Evolutionary conservation across 805 yeast species (phyloP).

Genomic region (Kuraishia hungarica): DNA sequence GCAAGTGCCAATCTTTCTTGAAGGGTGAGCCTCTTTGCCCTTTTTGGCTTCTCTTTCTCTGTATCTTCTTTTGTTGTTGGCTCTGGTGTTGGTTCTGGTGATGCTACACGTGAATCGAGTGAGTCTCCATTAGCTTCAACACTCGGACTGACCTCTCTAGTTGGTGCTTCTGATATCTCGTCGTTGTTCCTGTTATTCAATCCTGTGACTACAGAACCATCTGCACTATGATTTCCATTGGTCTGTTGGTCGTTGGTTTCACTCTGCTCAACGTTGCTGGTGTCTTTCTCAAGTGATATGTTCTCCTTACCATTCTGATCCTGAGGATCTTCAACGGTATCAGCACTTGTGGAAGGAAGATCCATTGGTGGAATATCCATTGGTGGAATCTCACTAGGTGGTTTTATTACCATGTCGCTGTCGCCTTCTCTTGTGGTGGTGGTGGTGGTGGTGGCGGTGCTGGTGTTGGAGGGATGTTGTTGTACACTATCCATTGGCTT

Average conservation of each 20-base stretch:
- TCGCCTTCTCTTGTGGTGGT: background rate
- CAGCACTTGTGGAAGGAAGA: background rate
- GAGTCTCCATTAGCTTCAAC: background rate
- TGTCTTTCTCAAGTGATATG: background rate
- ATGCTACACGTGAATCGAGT: background rate
- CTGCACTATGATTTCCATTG: background rate
- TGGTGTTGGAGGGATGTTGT: too few species aligned
- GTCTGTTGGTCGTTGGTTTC: background rate
- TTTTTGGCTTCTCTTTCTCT: constrained; percentile 6
- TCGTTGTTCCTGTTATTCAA: background rate
- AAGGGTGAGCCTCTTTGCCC: constrained; percentile 59
- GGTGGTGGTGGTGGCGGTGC: background rate
- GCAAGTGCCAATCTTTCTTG: constrained; percentile 85
- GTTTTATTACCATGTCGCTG: background rate
- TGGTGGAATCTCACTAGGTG: background rate
- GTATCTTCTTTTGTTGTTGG: background rate
- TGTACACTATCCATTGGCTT: too few species aligned
- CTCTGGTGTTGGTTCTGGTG: constrained; percentile 1
- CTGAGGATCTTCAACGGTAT: background rate
- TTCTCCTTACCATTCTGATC: background rate
- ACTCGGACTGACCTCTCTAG: background rate
- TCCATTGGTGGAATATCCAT: background rate
- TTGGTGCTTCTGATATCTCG: background rate
- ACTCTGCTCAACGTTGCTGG: too few species aligned
- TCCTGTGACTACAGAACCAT: too few species aligned